A percentile compares a stretch with the other conserved stretches of the same genome.
phyloP scores from a whole-genome alignment of 768 basidiomycete genomes.

The Chalciporus piperatus region DNA sequence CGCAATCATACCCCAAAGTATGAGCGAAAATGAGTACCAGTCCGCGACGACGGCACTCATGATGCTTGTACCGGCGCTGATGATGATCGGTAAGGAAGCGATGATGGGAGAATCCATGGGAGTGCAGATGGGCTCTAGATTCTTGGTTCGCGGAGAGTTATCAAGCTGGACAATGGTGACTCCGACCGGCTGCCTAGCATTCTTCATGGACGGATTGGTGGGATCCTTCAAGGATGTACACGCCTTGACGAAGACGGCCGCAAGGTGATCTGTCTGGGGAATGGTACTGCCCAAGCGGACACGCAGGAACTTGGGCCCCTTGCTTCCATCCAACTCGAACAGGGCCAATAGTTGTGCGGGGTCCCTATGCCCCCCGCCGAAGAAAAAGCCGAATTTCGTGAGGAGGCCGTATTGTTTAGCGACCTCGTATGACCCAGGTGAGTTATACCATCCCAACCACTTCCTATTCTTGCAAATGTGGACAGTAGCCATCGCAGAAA shows the following conservation, averaged over 20 bases:
- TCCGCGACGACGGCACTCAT: constrained; percentile 19
- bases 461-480: constrained; percentile 28
- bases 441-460: constrained; percentile 34
- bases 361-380: constrained; percentile 24
- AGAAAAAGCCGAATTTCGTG: constrained; percentile 25
- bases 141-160: constrained; percentile 8
- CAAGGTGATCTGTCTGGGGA: constrained; percentile 19
- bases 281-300: constrained; percentile 19
- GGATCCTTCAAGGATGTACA: constrained; percentile 1
- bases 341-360: constrained; percentile 14
- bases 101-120: background rate
- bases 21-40: constrained; percentile 27
- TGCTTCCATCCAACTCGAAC: constrained; percentile 20
- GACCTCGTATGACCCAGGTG: constrained; percentile 31
- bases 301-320: constrained; percentile 20
- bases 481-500: constrained; percentile 33
- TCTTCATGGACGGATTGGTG: constrained; percentile 6
- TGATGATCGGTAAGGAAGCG: constrained; percentile 12
- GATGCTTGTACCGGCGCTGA: constrained; percentile 17
- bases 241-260: constrained; percentile 13
- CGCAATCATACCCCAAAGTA: constrained; percentile 28
- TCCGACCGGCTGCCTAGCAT: constrained; percentile 1
- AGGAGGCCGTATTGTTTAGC: constrained; percentile 30
- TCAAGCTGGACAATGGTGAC: constrained; percentile 19
- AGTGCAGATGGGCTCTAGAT: background rate